These are phyloP conservation scores for Circinella umbellata DNA, from an alignment of 371 early-diverging fungal species.

Conservation along the genomic window DNA sequence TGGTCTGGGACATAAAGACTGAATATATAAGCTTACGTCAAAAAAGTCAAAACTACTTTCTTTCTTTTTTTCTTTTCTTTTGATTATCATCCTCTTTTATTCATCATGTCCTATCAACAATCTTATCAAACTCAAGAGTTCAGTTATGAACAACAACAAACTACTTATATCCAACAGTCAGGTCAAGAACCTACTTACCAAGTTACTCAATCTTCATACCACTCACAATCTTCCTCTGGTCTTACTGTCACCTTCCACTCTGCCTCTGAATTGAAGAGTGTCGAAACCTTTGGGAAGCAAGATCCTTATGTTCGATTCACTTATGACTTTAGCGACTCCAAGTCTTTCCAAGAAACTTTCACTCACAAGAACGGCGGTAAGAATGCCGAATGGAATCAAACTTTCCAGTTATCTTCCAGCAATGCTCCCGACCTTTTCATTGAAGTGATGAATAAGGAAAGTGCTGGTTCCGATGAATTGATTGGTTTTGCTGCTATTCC, in stretches of 20 bases:
- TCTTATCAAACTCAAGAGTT: background rate
- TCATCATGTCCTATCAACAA: constrained; percentile 1
- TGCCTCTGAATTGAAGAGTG: constrained; percentile 45
- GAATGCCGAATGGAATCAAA: constrained; percentile 61
- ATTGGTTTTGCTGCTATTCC: constrained; percentile 70
- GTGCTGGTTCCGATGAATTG: constrained; percentile 42
- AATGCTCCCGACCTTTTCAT: constrained; percentile 58
- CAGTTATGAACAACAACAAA: background rate
- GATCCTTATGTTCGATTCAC: constrained; percentile 63
- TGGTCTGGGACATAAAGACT: background rate
- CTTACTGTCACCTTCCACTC: constrained; percentile 34
- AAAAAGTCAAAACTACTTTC: background rate
- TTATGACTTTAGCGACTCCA: constrained; percentile 45
- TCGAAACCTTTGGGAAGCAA: constrained; percentile 60
- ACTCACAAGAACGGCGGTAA: constrained; percentile 61
- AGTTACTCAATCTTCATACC: background rate
- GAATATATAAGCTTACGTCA: constrained; percentile 6
- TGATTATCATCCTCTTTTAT: background rate
- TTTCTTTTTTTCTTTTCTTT: background rate
- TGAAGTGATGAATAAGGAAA: constrained; percentile 62
- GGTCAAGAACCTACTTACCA: background rate
- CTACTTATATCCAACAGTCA: background rate
- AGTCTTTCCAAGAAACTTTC: constrained; percentile 58
- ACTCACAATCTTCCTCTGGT: background rate
- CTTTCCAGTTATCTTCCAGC: constrained; percentile 48